A percentile compares a stretch with the other conserved stretches of the same genome.
Conservation (phyloP, 106 monocot species). For the Posidonia australis region DNA sequence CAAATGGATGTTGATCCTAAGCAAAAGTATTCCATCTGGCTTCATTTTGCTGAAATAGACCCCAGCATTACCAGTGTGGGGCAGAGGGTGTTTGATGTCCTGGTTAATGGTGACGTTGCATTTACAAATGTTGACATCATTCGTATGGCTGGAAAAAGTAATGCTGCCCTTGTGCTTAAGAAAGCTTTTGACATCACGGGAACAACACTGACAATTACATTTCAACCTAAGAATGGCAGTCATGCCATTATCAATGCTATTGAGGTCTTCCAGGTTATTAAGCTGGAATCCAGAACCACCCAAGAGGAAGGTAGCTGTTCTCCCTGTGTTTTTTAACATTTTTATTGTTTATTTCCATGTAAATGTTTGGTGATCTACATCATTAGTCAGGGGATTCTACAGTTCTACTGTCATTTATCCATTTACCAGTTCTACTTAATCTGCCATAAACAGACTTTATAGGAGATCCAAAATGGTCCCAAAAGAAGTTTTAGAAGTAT, state of each 20-base stretch:
- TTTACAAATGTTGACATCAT: constrained; percentile 72
- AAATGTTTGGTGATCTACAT: too few species aligned
- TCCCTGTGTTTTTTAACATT: neutral
- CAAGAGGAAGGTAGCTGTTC: constrained; percentile 55
- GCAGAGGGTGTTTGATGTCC: constrained; percentile 73
- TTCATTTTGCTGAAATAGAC: constrained; percentile 97
- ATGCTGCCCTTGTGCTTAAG: constrained; percentile 76
- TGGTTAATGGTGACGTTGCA: constrained; percentile 59
- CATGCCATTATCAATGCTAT: constrained; percentile 80
- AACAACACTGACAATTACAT: constrained; percentile 50
- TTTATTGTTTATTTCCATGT: too few species aligned
- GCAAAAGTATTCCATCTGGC: constrained; percentile 88
- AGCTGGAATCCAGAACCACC: constrained; percentile 56
- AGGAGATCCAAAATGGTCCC: too few species aligned
- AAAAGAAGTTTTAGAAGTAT: too few species aligned
- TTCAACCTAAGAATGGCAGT: constrained; percentile 48
- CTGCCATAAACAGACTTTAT: too few species aligned
- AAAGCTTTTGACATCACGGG: constrained; percentile 49
- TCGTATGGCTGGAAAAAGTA: constrained; percentile 34
- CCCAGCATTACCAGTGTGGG: constrained; percentile 33
- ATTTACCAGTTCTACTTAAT: too few species aligned
- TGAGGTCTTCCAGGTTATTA: constrained; percentile 81
- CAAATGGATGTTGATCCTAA: constrained; percentile 74
- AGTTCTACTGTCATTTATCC: too few species aligned
- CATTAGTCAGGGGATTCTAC: too few species aligned